Conservation (phyloP, 2,329 filamentous ascomycete genomes). For the Penicillium occitanis region DNA sequence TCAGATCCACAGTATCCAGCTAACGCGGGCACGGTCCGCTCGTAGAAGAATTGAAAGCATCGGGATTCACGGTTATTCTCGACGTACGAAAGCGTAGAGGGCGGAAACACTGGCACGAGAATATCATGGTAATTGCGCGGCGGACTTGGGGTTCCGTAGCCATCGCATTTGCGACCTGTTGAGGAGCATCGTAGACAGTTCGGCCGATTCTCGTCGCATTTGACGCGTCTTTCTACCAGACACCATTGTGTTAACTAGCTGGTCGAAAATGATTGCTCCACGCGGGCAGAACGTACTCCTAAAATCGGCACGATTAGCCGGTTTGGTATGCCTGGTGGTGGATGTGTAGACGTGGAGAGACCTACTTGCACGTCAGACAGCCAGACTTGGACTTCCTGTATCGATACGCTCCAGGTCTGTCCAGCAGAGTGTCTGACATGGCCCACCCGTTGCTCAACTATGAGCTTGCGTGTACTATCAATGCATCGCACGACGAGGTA, state of each 20-base stretch:
- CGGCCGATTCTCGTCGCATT: slow-evolving; percentile 36
- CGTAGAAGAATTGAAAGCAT: slow-evolving; percentile 35
- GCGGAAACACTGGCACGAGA: not conserved
- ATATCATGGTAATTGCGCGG: slow-evolving; percentile 12
- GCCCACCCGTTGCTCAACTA: no score
- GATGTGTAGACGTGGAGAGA: not conserved
- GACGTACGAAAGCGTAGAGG: not conserved
- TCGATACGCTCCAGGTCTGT: not conserved
- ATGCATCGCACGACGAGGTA: not conserved
- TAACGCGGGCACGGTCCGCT: slow-evolving; percentile 30
- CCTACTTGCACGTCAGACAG: slow-evolving; percentile 21
- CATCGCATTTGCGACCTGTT: slow-evolving; percentile 36
- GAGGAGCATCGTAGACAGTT: slow-evolving; percentile 31
- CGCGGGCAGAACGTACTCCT: slow-evolving; percentile 1
- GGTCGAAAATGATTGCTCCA: no score
- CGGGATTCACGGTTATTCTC: slow-evolving; percentile 27
- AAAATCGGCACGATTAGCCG: not conserved
- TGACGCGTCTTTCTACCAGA: slow-evolving; percentile 30
- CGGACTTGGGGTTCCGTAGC: slow-evolving; percentile 24
- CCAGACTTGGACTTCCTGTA: slow-evolving; percentile 19
- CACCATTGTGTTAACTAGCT: not conserved
- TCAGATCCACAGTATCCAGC: slow-evolving; percentile 29
- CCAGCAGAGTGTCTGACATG: not conserved
- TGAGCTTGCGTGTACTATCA: not conserved
- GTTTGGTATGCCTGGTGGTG: not conserved